Evolutionary conservation across 768 basidiomycete genomes (phyloP).

Genomic region (Phanerochaete carnosa): DNA sequence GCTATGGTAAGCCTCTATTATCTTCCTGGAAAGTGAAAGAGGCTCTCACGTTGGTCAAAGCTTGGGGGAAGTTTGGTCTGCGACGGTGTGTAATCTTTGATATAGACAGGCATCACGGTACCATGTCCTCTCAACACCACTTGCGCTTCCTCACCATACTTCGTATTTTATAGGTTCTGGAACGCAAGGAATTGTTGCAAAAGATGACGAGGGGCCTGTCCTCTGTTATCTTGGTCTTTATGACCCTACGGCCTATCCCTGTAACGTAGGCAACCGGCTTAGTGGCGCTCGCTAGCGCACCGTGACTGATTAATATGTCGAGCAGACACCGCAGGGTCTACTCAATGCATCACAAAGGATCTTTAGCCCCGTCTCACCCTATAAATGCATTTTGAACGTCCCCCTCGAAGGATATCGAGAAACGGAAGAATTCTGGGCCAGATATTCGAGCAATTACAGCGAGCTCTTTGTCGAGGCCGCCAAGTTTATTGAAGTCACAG

Average conservation of each 20-base stretch:
- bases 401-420: slow-evolving; percentile 73
- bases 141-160: not conserved
- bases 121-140: slow-evolving; percentile 6
- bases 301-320: not conserved
- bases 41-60: not conserved
- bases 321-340: slow-evolving; percentile 60
- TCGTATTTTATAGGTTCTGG: slow-evolving; percentile 75
- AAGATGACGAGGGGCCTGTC: slow-evolving; percentile 28
- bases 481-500: slow-evolving; percentile 70
- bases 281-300: too few relatives aligned
- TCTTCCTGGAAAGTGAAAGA: slow-evolving; percentile 41
- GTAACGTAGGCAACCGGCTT: slow-evolving; percentile 56
- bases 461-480: slow-evolving; percentile 62
- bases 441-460: slow-evolving; percentile 63
- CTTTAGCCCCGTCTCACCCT: slow-evolving; percentile 75
- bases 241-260: slow-evolving; percentile 87
- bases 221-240: slow-evolving; percentile 90
- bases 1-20: slow-evolving; percentile 60
- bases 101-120: slow-evolving; percentile 88
- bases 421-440: slow-evolving; percentile 71
- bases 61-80: slow-evolving; percentile 66
- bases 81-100: slow-evolving; percentile 86
- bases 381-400: slow-evolving; percentile 84
- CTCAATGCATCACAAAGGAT: slow-evolving; percentile 79
- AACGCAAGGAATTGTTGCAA: slow-evolving; percentile 87